These are phyloP conservation scores for Dryadomyces quercivorus DNA, from an alignment of 2,329 filamentous ascomycete genomes.

Conservation along the genomic window DNA sequence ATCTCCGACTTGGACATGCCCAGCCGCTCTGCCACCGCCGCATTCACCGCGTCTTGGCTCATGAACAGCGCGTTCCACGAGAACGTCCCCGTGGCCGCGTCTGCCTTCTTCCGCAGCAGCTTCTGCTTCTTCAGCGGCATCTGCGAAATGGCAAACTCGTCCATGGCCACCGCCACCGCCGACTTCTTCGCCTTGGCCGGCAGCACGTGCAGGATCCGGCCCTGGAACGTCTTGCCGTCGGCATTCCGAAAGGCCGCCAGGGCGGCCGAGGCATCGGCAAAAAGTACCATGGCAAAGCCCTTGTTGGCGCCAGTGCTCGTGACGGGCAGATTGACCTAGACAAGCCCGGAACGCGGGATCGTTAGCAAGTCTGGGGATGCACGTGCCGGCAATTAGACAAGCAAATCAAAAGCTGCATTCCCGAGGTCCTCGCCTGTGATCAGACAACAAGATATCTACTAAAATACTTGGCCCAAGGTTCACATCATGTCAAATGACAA, in stretches of 20 bases:
- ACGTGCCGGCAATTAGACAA: not conserved
- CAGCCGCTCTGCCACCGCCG: constrained; percentile 73
- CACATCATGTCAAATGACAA: constrained; percentile 80
- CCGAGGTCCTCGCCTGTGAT: constrained; percentile 22
- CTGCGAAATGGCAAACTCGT: constrained; percentile 84
- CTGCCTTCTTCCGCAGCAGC: constrained; percentile 72
- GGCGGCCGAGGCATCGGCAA: constrained; percentile 57
- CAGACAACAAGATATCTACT: constrained; percentile 99
- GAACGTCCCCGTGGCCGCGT: constrained; percentile 67
- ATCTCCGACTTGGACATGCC: constrained; percentile 85
- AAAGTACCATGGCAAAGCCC: constrained; percentile 84
- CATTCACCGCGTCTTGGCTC: constrained; percentile 90
- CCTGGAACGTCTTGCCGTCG: constrained; percentile 83
- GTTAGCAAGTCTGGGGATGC: not conserved
- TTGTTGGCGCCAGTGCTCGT: constrained; percentile 65
- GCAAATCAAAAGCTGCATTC: not conserved
- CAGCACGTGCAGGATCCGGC: constrained; percentile 80
- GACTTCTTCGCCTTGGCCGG: constrained; percentile 71
- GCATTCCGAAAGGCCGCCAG: constrained; percentile 65
- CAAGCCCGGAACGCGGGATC: not conserved
- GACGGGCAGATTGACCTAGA: constrained; percentile 76
- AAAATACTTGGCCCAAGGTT: constrained; percentile 89
- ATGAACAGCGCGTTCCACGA: constrained; percentile 99
- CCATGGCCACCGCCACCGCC: constrained; percentile 32
- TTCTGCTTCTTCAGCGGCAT: constrained; percentile 91